A percentile compares a stretch with the other conserved stretches of the same genome.
These are phyloP conservation scores for Suillus americanus DNA, from an alignment of 768 basidiomycete genomes.

Conservation along the genomic window DNA sequence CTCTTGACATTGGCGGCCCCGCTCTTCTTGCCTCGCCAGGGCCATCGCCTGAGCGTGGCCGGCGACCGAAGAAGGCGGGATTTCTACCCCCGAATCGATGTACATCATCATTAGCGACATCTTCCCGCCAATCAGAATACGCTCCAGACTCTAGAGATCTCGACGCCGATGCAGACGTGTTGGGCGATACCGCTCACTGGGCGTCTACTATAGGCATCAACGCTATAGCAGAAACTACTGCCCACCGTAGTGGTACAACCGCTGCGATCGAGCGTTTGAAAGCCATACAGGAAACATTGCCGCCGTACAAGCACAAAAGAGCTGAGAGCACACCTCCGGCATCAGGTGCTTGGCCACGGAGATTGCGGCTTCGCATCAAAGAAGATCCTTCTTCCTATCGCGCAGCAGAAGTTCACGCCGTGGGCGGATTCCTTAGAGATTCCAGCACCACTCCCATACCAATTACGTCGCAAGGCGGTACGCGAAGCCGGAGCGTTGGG, in stretches of 20 bases:
- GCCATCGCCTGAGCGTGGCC: constrained; percentile 27
- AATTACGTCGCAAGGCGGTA: constrained; percentile 18
- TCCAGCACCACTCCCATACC: constrained; percentile 25
- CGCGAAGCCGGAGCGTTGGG: constrained; percentile 30
- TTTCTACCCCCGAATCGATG: constrained; percentile 14
- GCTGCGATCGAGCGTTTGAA: constrained; percentile 22
- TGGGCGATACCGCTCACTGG: constrained; percentile 30
- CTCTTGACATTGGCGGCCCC: constrained; percentile 29
- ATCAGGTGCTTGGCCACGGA: constrained; percentile 21
- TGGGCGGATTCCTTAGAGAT: constrained; percentile 27
- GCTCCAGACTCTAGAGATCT: constrained; percentile 21
- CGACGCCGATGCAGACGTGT: constrained; percentile 19
- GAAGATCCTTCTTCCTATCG: constrained; percentile 13
- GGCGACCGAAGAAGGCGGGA: constrained; percentile 23
- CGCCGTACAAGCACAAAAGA: constrained; percentile 15
- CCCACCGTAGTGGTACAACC: constrained; percentile 15
- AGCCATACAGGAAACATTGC: constrained; percentile 16
- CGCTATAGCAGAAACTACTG: constrained; percentile 22
- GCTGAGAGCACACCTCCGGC: constrained; percentile 32
- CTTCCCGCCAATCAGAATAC: constrained; percentile 24
- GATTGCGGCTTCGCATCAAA: constrained; percentile 12
- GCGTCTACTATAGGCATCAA: constrained; percentile 19
- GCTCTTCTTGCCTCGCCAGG: constrained; percentile 19
- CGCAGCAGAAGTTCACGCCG: constrained; percentile 6
- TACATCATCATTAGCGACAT: constrained; percentile 23